phyloP scores from a whole-genome alignment of 2,329 filamentous ascomycete species.

The Penicillium oxalicum region DNA sequence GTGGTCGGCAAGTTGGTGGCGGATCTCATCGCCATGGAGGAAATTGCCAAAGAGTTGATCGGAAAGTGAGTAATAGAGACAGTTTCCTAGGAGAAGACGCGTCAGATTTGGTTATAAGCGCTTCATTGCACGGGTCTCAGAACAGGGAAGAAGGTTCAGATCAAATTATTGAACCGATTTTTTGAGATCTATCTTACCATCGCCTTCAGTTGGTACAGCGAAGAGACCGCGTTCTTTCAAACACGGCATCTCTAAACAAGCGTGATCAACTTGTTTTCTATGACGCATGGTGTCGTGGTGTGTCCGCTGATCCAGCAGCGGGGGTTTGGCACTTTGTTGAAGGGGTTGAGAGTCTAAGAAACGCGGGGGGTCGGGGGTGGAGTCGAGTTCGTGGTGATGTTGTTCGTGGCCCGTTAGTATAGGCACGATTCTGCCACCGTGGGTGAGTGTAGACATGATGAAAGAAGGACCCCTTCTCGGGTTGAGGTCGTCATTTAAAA shows the following conservation, averaged over 20 bases:
- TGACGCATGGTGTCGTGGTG: slow-evolving; percentile 8
- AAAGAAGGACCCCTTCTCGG: slow-evolving; percentile 24
- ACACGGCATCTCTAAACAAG: slow-evolving; percentile 36
- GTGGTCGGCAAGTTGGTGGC: slow-evolving; percentile 54
- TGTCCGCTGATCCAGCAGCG: slow-evolving; percentile 15
- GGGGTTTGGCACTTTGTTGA: neutral
- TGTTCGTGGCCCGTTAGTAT: slow-evolving; percentile 31
- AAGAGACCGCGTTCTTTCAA: slow-evolving; percentile 55
- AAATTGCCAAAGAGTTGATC: slow-evolving; percentile 61
- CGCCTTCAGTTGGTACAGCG: slow-evolving; percentile 53
- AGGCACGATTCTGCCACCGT: slow-evolving; percentile 40
- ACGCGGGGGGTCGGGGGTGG: slow-evolving; percentile 15
- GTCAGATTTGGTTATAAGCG: slow-evolving; percentile 13
- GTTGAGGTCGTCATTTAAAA: slow-evolving; percentile 33
- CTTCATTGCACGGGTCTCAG: no score
- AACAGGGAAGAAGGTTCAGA: no score
- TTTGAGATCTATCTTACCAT: slow-evolving; percentile 46
- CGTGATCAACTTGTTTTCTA: slow-evolving; percentile 16
- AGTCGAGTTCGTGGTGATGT: slow-evolving; percentile 11
- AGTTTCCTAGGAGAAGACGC: slow-evolving; percentile 52
- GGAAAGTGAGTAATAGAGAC: slow-evolving; percentile 62
- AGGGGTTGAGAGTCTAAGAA: slow-evolving; percentile 8
- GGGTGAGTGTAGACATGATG: slow-evolving; percentile 36
- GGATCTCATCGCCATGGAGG: slow-evolving; percentile 53
- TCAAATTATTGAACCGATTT: no score